These are phyloP conservation scores for Podila minutissima DNA, from an alignment of 192 early-diverging fungal genomes.

Conservation along the genomic window DNA sequence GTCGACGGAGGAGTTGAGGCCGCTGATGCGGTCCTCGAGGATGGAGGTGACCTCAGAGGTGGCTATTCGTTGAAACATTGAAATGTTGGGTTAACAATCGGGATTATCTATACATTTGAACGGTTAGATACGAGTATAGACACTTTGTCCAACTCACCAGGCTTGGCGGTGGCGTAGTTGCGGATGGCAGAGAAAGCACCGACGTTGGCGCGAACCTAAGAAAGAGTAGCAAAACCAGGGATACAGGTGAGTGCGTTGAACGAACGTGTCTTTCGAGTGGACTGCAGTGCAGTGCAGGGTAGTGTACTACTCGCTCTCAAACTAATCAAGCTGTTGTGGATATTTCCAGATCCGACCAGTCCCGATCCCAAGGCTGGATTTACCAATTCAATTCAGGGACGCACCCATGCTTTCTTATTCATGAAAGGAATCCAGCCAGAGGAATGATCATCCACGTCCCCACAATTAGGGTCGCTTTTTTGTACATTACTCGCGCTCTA, in stretches of 20 bases:
- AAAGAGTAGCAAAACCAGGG: neutral
- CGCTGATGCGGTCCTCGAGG: constrained; percentile 96
- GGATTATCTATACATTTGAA: too few relatives aligned
- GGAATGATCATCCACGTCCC: too few relatives aligned
- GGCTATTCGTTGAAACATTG: constrained; percentile 32
- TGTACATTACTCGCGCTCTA: too few relatives aligned
- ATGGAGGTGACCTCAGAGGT: constrained; percentile 98
- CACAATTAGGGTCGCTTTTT: too few relatives aligned
- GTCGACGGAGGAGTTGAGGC: constrained; percentile 83
- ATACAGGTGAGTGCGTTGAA: neutral
- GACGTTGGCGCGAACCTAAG: constrained; percentile 65
- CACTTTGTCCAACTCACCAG: constrained; percentile 26
- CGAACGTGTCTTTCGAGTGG: neutral
- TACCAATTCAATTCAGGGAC: neutral
- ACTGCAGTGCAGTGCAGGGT: too few relatives aligned
- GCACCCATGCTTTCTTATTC: too few relatives aligned
- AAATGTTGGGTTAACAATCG: too few relatives aligned
- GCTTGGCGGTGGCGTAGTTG: constrained; percentile 66
- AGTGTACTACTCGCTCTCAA: neutral
- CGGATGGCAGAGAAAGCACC: constrained; percentile 65
- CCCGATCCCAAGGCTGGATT: neutral
- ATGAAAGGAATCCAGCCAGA: too few relatives aligned
- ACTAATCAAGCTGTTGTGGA: neutral
- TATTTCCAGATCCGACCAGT: constrained; percentile 12
- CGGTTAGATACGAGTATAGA: too few relatives aligned